These are phyloP conservation scores for Verbascum thapsus DNA, from an alignment of 257 asterid species.

Conservation along the genomic window DNA sequence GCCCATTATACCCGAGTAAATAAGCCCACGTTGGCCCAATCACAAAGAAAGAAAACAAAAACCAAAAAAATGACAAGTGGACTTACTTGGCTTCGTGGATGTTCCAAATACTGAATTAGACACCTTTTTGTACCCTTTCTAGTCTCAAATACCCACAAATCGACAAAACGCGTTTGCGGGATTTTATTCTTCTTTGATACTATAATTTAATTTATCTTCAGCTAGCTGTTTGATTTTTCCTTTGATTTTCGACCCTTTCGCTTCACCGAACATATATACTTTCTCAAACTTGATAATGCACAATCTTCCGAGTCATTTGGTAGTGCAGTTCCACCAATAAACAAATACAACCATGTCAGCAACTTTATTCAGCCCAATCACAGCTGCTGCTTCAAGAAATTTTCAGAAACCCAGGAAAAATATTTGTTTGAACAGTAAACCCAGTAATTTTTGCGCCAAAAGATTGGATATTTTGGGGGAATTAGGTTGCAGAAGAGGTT, in stretches of 20 bases:
- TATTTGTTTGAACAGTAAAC: background rate
- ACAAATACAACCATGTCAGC: constrained; percentile 36
- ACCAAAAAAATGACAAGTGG: background rate
- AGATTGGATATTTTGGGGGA: constrained; percentile 32
- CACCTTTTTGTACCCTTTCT: too few relatives aligned
- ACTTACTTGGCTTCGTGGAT: background rate
- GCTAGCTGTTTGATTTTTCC: too few relatives aligned
- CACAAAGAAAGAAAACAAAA: background rate
- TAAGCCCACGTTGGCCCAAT: too few relatives aligned
- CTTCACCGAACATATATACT: background rate
- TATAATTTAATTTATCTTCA: background rate
- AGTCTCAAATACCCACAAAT: background rate
- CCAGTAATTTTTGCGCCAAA: constrained; percentile 26
- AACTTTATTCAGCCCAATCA: constrained; percentile 30
- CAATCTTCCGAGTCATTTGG: background rate
- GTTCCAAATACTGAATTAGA: constrained; percentile 6
- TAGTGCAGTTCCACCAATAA: constrained; percentile 17
- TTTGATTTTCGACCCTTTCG: background rate
- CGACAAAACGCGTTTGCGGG: background rate
- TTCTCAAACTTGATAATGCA: constrained; percentile 17
- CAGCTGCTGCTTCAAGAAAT: constrained; percentile 19
- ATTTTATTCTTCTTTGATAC: background rate
- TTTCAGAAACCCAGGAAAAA: constrained; percentile 20
- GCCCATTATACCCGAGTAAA: too few relatives aligned
- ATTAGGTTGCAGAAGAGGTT: constrained; percentile 26